phyloP scores from a whole-genome alignment of 176 grass and related monocot species.

The Carex kokanica region DNA sequence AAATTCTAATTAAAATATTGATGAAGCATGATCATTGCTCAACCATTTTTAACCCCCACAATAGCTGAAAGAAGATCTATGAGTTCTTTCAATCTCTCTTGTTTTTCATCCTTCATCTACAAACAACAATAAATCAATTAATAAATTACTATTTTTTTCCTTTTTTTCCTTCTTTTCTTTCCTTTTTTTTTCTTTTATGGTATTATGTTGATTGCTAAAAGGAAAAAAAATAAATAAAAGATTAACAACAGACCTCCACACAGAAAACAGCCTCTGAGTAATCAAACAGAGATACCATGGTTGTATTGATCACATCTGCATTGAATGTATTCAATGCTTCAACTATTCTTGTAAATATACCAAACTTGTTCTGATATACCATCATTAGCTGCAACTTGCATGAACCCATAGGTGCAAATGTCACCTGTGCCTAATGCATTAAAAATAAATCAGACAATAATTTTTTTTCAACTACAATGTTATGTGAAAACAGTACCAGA shows the following conservation, averaged over 20 bases:
- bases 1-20: not conserved
- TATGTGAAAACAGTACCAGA: not conserved
- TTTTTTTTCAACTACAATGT: not conserved
- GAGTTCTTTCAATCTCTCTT: slow-evolving; percentile 52
- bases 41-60: slow-evolving; percentile 47
- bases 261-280: slow-evolving; percentile 51
- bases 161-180: no score
- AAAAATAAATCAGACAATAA: not conserved
- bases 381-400: slow-evolving; percentile 61
- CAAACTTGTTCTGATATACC: slow-evolving; percentile 44
- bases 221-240: not conserved
- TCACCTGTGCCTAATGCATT: slow-evolving; percentile 44
- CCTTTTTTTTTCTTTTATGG: not conserved
- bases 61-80: slow-evolving; percentile 42
- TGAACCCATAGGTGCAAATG: slow-evolving; percentile 44
- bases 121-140: slow-evolving; percentile 4
- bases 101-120: slow-evolving; percentile 61
- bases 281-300: slow-evolving; percentile 51
- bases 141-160: not conserved
- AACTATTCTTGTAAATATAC: slow-evolving; percentile 58
- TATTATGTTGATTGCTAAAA: not conserved
- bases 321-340: slow-evolving; percentile 56
- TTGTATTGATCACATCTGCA: slow-evolving; percentile 46
- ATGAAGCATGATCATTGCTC: not conserved
- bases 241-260: slow-evolving; percentile 45